Conservation (phyloP, 176 grass and related monocot species). For the Ensete ventricosum region DNA sequence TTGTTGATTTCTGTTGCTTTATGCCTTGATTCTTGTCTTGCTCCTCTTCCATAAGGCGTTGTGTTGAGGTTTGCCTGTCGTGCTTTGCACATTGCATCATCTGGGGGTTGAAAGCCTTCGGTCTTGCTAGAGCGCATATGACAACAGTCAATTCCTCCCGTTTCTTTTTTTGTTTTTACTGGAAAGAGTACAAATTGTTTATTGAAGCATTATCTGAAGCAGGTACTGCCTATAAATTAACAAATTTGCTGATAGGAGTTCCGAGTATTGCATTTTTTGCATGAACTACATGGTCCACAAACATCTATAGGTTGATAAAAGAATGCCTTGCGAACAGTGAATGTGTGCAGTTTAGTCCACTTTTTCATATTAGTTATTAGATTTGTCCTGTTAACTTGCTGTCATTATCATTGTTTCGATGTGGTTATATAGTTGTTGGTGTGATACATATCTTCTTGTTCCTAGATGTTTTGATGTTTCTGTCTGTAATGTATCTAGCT, state of each 20-base stretch:
- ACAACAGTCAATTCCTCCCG: too few species aligned
- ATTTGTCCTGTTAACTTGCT: not conserved
- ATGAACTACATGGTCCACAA: not conserved
- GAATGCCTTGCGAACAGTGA: not conserved
- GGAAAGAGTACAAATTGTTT: not conserved
- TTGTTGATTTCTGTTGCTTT: not conserved
- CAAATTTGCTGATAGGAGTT: too few species aligned
- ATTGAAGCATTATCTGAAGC: not conserved
- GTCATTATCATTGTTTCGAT: too few species aligned
- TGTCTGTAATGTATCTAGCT: slow-evolving; percentile 46
- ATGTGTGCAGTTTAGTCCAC: not conserved
- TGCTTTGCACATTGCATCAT: not conserved
- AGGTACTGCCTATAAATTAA: too few species aligned
- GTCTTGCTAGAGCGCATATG: not conserved
- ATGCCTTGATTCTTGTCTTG: not conserved
- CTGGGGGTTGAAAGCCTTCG: not conserved
- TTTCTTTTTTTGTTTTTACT: not conserved
- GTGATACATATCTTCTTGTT: not conserved
- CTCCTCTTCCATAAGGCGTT: not conserved
- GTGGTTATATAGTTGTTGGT: not conserved
- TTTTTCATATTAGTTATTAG: not conserved
- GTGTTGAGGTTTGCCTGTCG: not conserved
- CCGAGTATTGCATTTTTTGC: too few species aligned
- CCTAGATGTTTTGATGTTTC: not conserved
- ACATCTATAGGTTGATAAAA: not conserved